Conservation (phyloP, 352 stramenopile species). For the Globisporangium takayamanum region DNA sequence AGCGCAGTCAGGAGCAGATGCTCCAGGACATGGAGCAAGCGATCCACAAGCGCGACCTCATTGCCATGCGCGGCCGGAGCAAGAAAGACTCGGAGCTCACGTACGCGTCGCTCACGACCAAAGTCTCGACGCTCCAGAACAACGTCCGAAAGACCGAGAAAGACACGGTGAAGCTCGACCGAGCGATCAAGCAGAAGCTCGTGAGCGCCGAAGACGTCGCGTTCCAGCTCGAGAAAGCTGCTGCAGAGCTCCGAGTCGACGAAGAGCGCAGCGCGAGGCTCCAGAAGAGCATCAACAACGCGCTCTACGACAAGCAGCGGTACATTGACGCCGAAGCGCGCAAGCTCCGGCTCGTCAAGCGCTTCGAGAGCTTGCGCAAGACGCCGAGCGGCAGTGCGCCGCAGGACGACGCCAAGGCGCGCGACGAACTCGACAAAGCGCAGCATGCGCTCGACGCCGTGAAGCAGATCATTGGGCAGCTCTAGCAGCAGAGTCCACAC, state of each 20-base stretch:
- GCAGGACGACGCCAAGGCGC: conserved; percentile 40
- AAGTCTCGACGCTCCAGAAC: conserved; percentile 74
- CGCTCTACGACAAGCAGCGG: conserved; percentile 89
- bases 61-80: conserved; percentile 82
- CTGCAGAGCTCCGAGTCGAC: conserved; percentile 70
- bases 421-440: conserved; percentile 48
- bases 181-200: conserved; percentile 52
- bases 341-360: conserved; percentile 64
- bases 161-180: conserved; percentile 51
- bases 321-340: conserved; percentile 69
- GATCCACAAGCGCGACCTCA: conserved; percentile 91
- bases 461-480: conserved; percentile 45
- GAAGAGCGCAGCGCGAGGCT: conserved; percentile 57
- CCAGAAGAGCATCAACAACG: conserved; percentile 80
- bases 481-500: conserved; percentile 69
- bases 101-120: conserved; percentile 79
- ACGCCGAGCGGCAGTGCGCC: conserved; percentile 21
- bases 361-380: conserved; percentile 56
- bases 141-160: conserved; percentile 64
- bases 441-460: conserved; percentile 39
- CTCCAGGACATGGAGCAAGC: conserved; percentile 93
- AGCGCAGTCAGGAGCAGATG: conserved; percentile 90
- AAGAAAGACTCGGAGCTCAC: conserved; percentile 83
- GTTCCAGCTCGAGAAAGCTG: conserved; percentile 76
- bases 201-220: conserved; percentile 57